Base-by-base conservation (phyloP, 805 yeast genomes). In the Metschnikowia anglica region DNA sequence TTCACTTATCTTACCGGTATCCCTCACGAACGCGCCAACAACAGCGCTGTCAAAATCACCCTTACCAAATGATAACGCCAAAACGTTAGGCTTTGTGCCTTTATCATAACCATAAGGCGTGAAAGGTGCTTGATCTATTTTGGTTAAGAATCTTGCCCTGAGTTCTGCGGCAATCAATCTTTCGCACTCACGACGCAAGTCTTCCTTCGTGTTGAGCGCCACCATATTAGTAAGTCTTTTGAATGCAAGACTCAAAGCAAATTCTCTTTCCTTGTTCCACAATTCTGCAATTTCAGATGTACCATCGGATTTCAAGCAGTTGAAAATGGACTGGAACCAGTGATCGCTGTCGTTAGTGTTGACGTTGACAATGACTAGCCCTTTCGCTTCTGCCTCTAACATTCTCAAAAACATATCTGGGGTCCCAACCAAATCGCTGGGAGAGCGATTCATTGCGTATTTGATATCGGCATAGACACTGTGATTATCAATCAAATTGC, bases 101-200 rank as follows among this genome's bases (percentile, higher is more conserved):
- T 77, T 74, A 33, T 80, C 86, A 51, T 75, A 83, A 4, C 86
- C 84, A 34, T 77, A 74, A 5, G 98, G 96, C 53, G 85, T 81
- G 63, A 71, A 90, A 24, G 99, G 97, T 2, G 98, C 96, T 68
- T 90, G 98, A 61, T 91, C 93, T 26, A 93, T 73, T 55, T 82
- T 84, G 17, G 77, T 73, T 60, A 79, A 70, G 56, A 91, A 85
- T 21, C 76, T 70, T 32, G 76, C 74, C 52, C 98, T 82, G 26
- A 91, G 79, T 45, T 83, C 82, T 44, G 72, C 75, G 38, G 81
- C 81, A 34, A 93, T 72, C 32, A 79, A 60, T 43, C 85, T 76
- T 60, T 86, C 86, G 66, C 96, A 85, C 43, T 76, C 83, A 44
- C 84, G 77, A 42, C 88, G 79, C 41, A 91, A 71, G 41, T 82